These are phyloP conservation scores for Diaporthe caulivora DNA, from an alignment of 2,329 filamentous ascomycete species.

Conservation along the genomic window DNA sequence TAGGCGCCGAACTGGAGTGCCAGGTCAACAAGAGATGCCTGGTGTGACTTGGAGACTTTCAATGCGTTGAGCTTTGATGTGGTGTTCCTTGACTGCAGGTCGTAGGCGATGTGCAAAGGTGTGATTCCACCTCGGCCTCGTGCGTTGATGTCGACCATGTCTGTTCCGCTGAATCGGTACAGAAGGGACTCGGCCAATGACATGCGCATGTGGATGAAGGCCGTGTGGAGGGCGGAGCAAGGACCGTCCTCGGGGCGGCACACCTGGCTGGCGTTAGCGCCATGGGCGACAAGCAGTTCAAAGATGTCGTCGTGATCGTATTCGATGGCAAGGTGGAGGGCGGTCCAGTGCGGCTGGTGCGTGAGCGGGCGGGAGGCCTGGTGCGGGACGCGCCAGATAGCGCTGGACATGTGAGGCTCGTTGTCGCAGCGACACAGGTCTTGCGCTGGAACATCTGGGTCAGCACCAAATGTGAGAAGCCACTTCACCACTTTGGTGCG, in stretches of 20 bases:
- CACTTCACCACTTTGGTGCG: not conserved
- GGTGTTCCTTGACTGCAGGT: not conserved
- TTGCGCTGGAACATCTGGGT: not conserved
- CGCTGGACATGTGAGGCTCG: not conserved
- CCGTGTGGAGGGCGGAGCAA: not conserved
- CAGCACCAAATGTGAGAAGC: not conserved
- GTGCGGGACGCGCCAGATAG: not conserved
- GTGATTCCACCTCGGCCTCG: not conserved
- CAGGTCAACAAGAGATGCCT: not conserved
- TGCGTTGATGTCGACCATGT: constrained; percentile 10
- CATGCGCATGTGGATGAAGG: not conserved
- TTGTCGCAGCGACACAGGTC: not conserved
- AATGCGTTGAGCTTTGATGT: too few relatives aligned
- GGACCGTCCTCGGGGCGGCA: not conserved
- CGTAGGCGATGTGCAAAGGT: constrained; percentile 11
- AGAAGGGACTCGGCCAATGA: not conserved
- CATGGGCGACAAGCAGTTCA: not conserved
- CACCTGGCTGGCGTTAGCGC: not conserved
- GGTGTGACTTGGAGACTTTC: not conserved
- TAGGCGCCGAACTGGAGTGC: not conserved
- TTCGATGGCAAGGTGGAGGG: not conserved
- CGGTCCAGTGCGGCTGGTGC: not conserved
- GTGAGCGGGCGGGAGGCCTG: not conserved
- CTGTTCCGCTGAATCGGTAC: not conserved
- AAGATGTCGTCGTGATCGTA: not conserved